Conservation (phyloP, 2,329 filamentous ascomycete genomes). For the Aspergillus sp. region DNA sequence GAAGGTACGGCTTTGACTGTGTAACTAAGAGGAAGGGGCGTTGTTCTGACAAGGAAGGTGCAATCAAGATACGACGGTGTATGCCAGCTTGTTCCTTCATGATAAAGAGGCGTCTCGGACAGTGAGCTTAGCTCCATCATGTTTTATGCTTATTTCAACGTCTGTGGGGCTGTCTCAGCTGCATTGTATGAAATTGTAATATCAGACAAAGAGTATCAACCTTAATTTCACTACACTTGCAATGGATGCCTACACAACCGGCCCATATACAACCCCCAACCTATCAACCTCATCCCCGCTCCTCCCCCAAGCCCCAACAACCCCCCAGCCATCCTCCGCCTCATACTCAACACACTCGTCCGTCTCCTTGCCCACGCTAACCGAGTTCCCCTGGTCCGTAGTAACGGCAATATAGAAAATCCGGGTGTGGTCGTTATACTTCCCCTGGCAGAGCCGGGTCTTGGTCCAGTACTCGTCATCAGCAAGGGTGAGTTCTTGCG, state of each 20-base stretch:
- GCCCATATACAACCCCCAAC: slow-evolving; percentile 42
- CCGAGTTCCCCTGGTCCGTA: slow-evolving; percentile 50
- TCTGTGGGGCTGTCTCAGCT: no score
- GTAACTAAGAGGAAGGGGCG: no score
- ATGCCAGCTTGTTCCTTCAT: no score
- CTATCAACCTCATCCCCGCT: slow-evolving; percentile 58
- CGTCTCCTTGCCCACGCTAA: slow-evolving; percentile 49
- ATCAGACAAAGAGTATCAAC: no score
- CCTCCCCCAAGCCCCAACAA: slow-evolving; percentile 56
- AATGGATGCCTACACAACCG: neutral
- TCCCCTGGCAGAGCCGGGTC: slow-evolving; percentile 53
- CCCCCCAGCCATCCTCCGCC: slow-evolving; percentile 52
- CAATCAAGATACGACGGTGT: no score
- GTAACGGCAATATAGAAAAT: slow-evolving; percentile 58
- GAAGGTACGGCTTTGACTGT: no score
- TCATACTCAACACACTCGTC: slow-evolving; percentile 48
- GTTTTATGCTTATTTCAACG: no score
- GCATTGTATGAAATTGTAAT: no score
- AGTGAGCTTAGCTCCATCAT: no score
- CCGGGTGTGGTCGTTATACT: slow-evolving; percentile 48
- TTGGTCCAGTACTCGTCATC: slow-evolving; percentile 50
- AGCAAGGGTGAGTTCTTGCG: slow-evolving; percentile 45
- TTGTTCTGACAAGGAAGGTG: no score
- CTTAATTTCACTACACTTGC: no score
- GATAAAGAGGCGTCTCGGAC: no score